Evolutionary conservation across 768 basidiomycete species (phyloP).

Genomic region (Rhizopogon roseolus): DNA sequence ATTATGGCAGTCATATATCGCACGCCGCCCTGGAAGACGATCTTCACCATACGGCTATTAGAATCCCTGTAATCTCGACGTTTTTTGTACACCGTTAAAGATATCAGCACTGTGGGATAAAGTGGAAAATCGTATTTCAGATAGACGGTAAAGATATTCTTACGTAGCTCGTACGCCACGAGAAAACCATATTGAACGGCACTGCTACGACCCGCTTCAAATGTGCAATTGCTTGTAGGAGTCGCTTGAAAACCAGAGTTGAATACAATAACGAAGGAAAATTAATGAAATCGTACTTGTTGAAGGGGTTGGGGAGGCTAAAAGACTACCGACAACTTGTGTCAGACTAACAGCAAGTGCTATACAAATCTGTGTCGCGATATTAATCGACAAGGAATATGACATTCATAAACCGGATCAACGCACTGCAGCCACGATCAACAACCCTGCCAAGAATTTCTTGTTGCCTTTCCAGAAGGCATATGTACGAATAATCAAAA

Average conservation of each 20-base stretch:
- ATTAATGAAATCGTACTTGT: neutral
- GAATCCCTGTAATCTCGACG: neutral
- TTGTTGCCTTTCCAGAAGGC: too few species aligned
- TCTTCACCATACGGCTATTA: neutral
- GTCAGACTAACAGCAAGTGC: neutral
- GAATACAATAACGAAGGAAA: neutral
- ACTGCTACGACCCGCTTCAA: neutral
- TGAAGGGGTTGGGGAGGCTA: too few species aligned
- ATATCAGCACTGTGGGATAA: neutral
- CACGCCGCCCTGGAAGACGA: neutral
- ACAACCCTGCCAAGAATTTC: too few species aligned
- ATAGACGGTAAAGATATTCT: neutral
- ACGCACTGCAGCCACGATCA: slow-evolving; percentile 1
- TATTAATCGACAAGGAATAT: neutral
- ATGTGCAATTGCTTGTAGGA: neutral
- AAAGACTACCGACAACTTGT: neutral
- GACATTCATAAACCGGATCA: neutral
- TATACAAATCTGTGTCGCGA: neutral
- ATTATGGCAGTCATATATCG: neutral
- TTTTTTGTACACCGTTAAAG: neutral
- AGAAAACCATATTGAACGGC: neutral
- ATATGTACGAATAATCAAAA: too few species aligned
- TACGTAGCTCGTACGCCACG: neutral
- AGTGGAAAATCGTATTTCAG: neutral
- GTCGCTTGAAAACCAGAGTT: neutral